Percentiles rank a stretch among this genome's conserved stretches.
These are phyloP conservation scores for Fistulifera solaris DNA, from an alignment of 108 stramenopile genomes.

Conservation along the genomic window DNA sequence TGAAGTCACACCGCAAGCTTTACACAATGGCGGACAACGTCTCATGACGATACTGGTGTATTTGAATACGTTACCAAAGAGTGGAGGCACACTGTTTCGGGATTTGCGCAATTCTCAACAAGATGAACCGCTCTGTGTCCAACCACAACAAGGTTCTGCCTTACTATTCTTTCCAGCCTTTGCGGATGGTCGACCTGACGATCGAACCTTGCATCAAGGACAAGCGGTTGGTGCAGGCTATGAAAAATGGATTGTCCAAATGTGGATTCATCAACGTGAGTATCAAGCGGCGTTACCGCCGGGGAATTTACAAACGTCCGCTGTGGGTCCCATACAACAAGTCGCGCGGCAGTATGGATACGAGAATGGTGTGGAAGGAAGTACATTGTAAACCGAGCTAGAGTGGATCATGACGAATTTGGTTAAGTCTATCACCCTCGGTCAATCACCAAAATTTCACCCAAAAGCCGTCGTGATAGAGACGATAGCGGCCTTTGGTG, in stretches of 20 bases:
- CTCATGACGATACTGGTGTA: conserved; percentile 71
- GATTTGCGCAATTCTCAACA: conserved; percentile 32
- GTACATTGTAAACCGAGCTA: too few relatives aligned
- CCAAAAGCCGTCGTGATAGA: too few relatives aligned
- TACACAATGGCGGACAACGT: conserved; percentile 52
- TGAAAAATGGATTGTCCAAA: conserved; percentile 78
- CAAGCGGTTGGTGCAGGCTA: conserved; percentile 50
- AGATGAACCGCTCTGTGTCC: conserved; percentile 34
- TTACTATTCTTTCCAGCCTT: conserved; percentile 71
- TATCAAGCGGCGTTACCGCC: conserved; percentile 59
- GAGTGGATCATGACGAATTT: too few relatives aligned
- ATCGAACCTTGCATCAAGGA: conserved; percentile 72
- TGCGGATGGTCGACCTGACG: conserved; percentile 68
- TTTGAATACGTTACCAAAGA: conserved; percentile 42
- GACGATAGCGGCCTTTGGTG: too few relatives aligned
- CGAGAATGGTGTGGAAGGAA: too few relatives aligned
- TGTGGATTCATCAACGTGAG: conserved; percentile 50
- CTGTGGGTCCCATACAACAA: conserved; percentile 4
- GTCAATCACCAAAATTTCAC: too few relatives aligned
- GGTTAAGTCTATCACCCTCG: too few relatives aligned
- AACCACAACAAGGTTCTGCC: conserved; percentile 71
- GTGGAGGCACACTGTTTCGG: conserved; percentile 82
- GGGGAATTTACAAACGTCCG: conserved; percentile 42
- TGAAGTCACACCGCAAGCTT: conserved; percentile 47
- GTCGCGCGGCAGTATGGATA: not conserved